These are phyloP conservation scores for Aegilops sharonensis DNA, from an alignment of 176 grass and related monocot genomes.

Conservation along the genomic window DNA sequence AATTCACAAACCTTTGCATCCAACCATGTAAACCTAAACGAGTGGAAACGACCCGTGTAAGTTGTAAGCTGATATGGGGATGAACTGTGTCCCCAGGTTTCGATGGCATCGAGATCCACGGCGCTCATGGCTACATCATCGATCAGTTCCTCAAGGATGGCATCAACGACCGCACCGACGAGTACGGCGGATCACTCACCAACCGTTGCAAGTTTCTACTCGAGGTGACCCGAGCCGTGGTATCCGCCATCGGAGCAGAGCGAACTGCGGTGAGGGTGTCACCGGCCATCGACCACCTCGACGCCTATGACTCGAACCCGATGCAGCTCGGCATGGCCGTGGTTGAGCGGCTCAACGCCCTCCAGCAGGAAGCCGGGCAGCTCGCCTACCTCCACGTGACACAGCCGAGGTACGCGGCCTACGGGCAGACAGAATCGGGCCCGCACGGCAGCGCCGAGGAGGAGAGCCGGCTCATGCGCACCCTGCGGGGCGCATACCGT, in stretches of 20 bases:
- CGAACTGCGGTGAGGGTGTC: slow-evolving; percentile 74
- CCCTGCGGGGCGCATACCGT: slow-evolving; percentile 47
- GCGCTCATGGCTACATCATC: slow-evolving; percentile 85
- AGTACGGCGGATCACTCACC: slow-evolving; percentile 72
- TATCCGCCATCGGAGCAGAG: slow-evolving; percentile 58
- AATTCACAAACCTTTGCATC: background rate
- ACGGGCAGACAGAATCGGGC: slow-evolving; percentile 89
- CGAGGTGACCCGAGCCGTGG: slow-evolving; percentile 65
- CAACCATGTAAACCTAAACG: background rate
- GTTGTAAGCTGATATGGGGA: background rate
- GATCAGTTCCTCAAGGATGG: slow-evolving; percentile 96
- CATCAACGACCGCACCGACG: slow-evolving; percentile 81
- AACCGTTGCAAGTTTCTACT: slow-evolving; percentile 78
- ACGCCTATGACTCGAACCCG: slow-evolving; percentile 80
- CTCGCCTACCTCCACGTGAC: slow-evolving; percentile 93
- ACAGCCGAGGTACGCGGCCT: slow-evolving; percentile 79
- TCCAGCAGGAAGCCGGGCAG: slow-evolving; percentile 56
- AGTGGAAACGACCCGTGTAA: background rate
- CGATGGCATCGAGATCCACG: slow-evolving; percentile 94
- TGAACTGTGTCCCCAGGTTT: slow-evolving; percentile 51
- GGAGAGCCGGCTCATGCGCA: slow-evolving; percentile 69
- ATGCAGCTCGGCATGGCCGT: slow-evolving; percentile 68
- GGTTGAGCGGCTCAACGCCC: slow-evolving; percentile 51
- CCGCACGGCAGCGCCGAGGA: slow-evolving; percentile 80
- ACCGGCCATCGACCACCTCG: slow-evolving; percentile 89